Conservation (phyloP, 2,329 filamentous ascomycete genomes). For the Nannizziopsis barbatae region DNA sequence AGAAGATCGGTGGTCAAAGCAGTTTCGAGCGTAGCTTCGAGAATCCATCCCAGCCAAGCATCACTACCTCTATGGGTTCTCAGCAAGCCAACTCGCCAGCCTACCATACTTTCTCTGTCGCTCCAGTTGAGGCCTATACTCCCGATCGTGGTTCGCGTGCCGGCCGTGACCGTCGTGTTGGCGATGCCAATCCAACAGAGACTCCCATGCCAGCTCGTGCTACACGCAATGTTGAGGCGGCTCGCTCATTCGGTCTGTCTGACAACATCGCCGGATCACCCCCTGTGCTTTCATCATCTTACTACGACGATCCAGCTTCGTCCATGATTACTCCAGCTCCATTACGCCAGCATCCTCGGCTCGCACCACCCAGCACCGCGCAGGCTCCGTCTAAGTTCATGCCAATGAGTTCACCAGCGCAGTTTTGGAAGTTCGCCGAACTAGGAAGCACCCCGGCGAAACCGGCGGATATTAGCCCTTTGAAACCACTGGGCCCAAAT, state of each 20-base stretch:
- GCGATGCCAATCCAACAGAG: slow-evolving; percentile 27
- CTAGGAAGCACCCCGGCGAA: slow-evolving; percentile 38
- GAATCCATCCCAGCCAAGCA: slow-evolving; percentile 25
- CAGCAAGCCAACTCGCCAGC: slow-evolving; percentile 29
- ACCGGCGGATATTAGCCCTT: slow-evolving; percentile 37
- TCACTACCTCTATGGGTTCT: slow-evolving; percentile 27
- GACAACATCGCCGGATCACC: slow-evolving; percentile 33
- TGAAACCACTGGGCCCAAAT: slow-evolving; percentile 26
- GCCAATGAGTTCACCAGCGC: slow-evolving; percentile 41
- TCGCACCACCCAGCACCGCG: slow-evolving; percentile 40
- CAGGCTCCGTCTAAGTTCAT: slow-evolving; percentile 42
- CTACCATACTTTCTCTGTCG: slow-evolving; percentile 34
- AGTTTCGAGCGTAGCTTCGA: slow-evolving; percentile 20
- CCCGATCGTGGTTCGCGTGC: slow-evolving; percentile 36
- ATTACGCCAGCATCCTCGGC: slow-evolving; percentile 38
- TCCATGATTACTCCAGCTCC: slow-evolving; percentile 41
- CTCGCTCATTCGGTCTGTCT: slow-evolving; percentile 31
- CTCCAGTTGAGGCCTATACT: slow-evolving; percentile 37
- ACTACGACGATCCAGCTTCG: slow-evolving; percentile 37
- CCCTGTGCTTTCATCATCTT: slow-evolving; percentile 40
- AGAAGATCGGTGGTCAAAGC: slow-evolving; percentile 25
- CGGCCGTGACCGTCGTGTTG: slow-evolving; percentile 19
- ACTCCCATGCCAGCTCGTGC: slow-evolving; percentile 19
- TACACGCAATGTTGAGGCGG: slow-evolving; percentile 19
- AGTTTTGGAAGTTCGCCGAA: slow-evolving; percentile 41